Conservation (phyloP, 73 alveolate species). For the Uronychia setigera region DNA sequence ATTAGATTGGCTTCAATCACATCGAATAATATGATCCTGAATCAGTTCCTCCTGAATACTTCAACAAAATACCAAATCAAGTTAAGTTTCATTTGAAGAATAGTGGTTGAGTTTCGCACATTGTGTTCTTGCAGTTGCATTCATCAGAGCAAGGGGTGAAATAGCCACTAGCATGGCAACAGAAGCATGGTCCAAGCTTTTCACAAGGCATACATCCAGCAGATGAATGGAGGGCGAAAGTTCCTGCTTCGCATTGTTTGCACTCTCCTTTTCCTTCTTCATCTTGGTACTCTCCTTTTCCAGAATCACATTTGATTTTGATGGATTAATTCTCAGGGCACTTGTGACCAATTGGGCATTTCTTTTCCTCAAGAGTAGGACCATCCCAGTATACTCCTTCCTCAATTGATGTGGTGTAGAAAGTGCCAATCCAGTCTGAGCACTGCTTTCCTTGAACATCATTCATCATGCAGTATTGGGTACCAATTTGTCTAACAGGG, state of each 20-base stretch:
- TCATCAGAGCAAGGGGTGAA: background rate
- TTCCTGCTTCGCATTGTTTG: background rate
- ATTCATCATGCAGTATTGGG: background rate
- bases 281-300: background rate
- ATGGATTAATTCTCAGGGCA: background rate
- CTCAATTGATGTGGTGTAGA: background rate
- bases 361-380: background rate
- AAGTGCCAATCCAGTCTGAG: background rate
- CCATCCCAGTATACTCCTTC: background rate
- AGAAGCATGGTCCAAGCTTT: background rate
- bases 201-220: background rate
- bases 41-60: no score
- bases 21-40: no score
- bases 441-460: background rate
- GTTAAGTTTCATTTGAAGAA: no score
- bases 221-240: background rate
- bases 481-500: background rate
- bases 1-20: no score
- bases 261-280: background rate
- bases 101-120: no score
- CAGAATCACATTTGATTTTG: background rate
- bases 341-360: background rate
- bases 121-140: background rate
- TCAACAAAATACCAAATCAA: no score
- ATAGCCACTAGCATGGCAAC: background rate